A percentile compares a stretch with the other conserved stretches of the same genome.
Conservation (phyloP, 139 green algal species). For the Chlorella vulgaris region DNA sequence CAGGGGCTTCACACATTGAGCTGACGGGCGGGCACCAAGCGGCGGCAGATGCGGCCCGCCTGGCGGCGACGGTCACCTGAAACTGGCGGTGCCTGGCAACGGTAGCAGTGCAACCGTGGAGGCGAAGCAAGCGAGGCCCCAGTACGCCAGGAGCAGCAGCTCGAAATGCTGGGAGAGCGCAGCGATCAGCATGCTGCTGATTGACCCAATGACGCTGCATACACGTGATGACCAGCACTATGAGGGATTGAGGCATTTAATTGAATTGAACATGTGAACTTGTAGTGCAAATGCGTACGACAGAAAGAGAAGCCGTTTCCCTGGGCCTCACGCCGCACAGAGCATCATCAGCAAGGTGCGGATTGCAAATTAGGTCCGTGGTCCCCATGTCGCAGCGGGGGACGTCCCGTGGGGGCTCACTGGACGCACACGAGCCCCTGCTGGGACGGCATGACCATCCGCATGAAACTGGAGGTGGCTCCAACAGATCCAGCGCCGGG, state of each 20-base stretch:
- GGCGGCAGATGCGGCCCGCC: too few species aligned
- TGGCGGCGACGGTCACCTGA: conserved; percentile 57
- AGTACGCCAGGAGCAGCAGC: conserved; percentile 54
- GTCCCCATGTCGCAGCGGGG: too few species aligned
- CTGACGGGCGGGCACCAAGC: too few species aligned
- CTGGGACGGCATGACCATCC: background rate
- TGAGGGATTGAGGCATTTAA: too few species aligned
- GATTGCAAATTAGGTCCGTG: too few species aligned
- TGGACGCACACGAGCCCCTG: background rate
- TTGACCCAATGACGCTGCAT: background rate
- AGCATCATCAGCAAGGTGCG: too few species aligned
- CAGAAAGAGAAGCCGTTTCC: too few species aligned
- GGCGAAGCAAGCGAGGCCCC: conserved; percentile 53
- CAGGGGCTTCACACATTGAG: too few species aligned
- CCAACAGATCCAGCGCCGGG: background rate
- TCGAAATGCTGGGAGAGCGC: conserved; percentile 10
- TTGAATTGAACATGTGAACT: too few species aligned
- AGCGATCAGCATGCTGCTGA: background rate
- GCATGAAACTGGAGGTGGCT: background rate
- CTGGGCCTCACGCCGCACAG: too few species aligned
- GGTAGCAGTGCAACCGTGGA: conserved; percentile 60
- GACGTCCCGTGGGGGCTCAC: background rate
- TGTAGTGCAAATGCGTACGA: too few species aligned
- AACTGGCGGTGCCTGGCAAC: conserved; percentile 41
- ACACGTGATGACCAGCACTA: too few species aligned